phyloP scores from a whole-genome alignment of 2,329 filamentous ascomycete genomes.

The Fusarium pseudonygamai region DNA sequence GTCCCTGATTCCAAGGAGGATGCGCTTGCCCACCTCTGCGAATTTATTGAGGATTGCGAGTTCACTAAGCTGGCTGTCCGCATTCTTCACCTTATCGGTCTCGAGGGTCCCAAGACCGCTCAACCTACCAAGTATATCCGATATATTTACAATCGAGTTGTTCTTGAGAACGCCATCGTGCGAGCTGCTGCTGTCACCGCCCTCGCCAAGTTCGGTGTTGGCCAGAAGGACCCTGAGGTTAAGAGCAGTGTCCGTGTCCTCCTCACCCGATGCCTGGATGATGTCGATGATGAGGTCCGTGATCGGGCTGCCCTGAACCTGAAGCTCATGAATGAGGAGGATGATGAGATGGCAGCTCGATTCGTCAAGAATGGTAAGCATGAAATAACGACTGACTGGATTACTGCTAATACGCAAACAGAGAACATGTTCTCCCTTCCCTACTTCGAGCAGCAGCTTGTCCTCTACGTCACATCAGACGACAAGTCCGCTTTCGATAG shows the following conservation, averaged over 20 bases:
- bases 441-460: constrained; percentile 95
- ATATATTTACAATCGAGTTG: constrained; percentile 99
- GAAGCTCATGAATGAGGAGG: constrained; percentile 90
- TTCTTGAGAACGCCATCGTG: constrained; percentile 96
- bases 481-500: constrained; percentile 84
- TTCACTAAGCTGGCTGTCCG: constrained; percentile 98
- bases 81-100: constrained; percentile 90
- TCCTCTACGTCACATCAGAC: constrained; percentile 95
- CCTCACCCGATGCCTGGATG: constrained; percentile 91
- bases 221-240: constrained; percentile 94
- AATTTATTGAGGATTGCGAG: constrained; percentile 99
- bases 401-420: constrained; percentile 48
- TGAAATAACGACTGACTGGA: neutral
- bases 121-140: constrained; percentile 99
- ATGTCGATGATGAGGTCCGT: constrained; percentile 96
- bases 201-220: constrained; percentile 95
- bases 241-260: constrained; percentile 95
- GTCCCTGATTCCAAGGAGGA: constrained; percentile 86
- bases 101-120: constrained; percentile 93
- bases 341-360: constrained; percentile 83
- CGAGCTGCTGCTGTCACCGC: constrained; percentile 95
- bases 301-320: constrained; percentile 95
- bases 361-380: constrained; percentile 90
- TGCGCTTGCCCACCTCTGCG: constrained; percentile 92
- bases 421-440: constrained; percentile 96